Evolutionary conservation across 2,329 filamentous ascomycete genomes (phyloP), one percentile per base, ranked within the genome.

Genomic region (Gaeumannomyces sp.): DNA sequence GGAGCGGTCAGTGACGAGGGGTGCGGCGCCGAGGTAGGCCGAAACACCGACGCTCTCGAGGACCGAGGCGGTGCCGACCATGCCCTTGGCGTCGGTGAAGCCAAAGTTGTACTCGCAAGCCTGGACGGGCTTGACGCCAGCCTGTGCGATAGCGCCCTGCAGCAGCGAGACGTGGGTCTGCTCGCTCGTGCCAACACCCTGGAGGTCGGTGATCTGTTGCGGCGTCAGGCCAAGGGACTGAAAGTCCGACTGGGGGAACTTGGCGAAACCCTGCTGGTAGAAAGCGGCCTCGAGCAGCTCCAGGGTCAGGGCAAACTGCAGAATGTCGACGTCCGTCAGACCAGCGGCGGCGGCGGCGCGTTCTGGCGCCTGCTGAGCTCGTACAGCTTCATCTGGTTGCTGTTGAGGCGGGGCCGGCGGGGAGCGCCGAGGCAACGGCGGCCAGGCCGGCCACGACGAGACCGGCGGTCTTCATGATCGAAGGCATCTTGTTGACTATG

Each of bases 261-360:
- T 83, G 68, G 81, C 80, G 72, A 92, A 90, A 53, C 88, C 89
- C 72, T 89, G 81, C 70, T 84, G 81, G 81, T 93, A 92, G 77
- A 91, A 92, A 64, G 82, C 80, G 29, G 86, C 81, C 78, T 92
- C 90, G 71, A 92, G 87, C 77, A 89, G 87, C 77, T 93, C 90
- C 60, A 91, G 81, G 7, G 89, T 91, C 65, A 91, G 79, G 67
- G 89, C 89, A 72, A 86, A 86, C 74, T 86, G 82, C 59, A 86
- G 75, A 68, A 86, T 85, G 67, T 85, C 83, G 33, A 82, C 74
- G 69, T 86, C 83, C 16, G 74, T 76, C 58, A 85, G 74, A 33
- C 82, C 82, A 2, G 76, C 70, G 3, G 77, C 72, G 16, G 79
- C 78, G 10, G 76, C 76, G 4, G 80, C 82, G 76, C 78, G 67